Evolutionary conservation across 2,329 filamentous ascomycete species (phyloP).

Genomic region (Penicillium sclerotigenum): DNA sequence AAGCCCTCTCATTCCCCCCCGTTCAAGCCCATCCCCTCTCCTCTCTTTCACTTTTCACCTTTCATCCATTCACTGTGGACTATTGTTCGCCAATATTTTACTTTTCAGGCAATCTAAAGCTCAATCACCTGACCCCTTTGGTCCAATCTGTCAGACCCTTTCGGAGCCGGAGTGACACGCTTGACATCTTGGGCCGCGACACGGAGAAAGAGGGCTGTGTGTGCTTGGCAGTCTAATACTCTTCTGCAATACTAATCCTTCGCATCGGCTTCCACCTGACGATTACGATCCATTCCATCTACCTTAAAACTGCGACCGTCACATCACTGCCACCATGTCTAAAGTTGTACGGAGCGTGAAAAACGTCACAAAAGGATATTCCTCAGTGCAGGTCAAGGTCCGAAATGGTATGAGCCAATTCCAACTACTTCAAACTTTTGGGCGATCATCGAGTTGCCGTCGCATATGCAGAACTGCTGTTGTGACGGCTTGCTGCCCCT

Average conservation of each 20-base stretch:
- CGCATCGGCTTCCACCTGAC: conserved; percentile 9
- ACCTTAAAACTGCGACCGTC: conserved; percentile 9
- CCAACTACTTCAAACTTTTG: background rate
- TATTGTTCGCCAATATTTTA: background rate
- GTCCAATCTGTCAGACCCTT: conserved; percentile 11
- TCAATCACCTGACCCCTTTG: background rate
- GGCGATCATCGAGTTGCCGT: background rate
- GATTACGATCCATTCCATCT: background rate
- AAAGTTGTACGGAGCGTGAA: conserved; percentile 97
- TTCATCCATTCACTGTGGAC: conserved; percentile 6
- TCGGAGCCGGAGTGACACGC: conserved; percentile 6
- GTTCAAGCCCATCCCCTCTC: conserved; percentile 26
- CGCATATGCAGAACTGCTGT: conserved; percentile 1
- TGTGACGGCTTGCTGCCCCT: conserved; percentile 2
- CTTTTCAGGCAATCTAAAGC: background rate
- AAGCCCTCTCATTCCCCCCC: conserved; percentile 21
- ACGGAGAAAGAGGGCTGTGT: conserved; percentile 21
- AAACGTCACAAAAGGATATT: conserved; percentile 99
- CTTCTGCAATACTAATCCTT: conserved; percentile 8
- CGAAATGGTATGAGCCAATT: conserved; percentile 73
- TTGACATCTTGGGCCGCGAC: conserved; percentile 19
- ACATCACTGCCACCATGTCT: conserved; percentile 63
- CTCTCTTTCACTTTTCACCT: conserved; percentile 10
- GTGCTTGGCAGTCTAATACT: conserved; percentile 20
- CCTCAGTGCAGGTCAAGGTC: conserved; percentile 93